Percentiles rank a stretch among this genome's conserved stretches.
phyloP scores from a whole-genome alignment of 2,329 filamentous ascomycete genomes.

The Arthrobotrys sinensis region DNA sequence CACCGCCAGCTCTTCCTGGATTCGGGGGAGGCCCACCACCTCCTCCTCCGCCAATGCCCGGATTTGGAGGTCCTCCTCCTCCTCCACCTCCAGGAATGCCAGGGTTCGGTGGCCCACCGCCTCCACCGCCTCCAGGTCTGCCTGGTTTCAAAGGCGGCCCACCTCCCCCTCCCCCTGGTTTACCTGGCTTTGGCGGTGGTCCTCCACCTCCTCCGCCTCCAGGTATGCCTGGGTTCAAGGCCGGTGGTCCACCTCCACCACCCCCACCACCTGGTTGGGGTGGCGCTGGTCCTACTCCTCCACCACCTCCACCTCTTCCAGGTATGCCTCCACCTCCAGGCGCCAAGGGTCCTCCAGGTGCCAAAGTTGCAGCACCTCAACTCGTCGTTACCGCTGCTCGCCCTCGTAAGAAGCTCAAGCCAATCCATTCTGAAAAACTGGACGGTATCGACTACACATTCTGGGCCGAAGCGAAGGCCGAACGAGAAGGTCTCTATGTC shows the following conservation, averaged over 20 bases:
- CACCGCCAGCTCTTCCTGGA: conserved; percentile 68
- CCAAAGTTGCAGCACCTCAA: conserved; percentile 68
- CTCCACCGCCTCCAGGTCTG: conserved; percentile 69
- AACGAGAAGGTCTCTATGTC: conserved; percentile 94
- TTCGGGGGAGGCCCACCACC: conserved; percentile 67
- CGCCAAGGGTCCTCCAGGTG: conserved; percentile 69
- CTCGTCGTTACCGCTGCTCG: conserved; percentile 32
- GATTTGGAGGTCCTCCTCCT: conserved; percentile 68
- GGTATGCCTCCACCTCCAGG: conserved; percentile 69
- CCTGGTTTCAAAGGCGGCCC: conserved; percentile 68
- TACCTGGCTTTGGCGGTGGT: conserved; percentile 66
- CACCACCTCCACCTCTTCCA: conserved; percentile 69
- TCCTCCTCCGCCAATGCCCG: conserved; percentile 67
- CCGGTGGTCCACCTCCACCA: conserved; percentile 67
- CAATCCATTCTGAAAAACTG: conserved; percentile 98
- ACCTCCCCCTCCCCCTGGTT: conserved; percentile 66
- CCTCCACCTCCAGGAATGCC: conserved; percentile 67
- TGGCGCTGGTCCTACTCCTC: conserved; percentile 67
- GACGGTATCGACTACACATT: conserved; percentile 72
- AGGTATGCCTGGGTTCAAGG: conserved; percentile 65
- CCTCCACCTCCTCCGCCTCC: conserved; percentile 67
- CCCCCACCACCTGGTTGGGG: conserved; percentile 64
- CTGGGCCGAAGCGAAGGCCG: conserved; percentile 71
- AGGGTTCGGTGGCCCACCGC: conserved; percentile 67
- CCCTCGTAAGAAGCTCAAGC: conserved; percentile 99